Evolutionary conservation across 1,139 yeast species (phyloP), one percentile per base, ranked within the genome.

Genomic region (Debaryomyces udenii): DNA sequence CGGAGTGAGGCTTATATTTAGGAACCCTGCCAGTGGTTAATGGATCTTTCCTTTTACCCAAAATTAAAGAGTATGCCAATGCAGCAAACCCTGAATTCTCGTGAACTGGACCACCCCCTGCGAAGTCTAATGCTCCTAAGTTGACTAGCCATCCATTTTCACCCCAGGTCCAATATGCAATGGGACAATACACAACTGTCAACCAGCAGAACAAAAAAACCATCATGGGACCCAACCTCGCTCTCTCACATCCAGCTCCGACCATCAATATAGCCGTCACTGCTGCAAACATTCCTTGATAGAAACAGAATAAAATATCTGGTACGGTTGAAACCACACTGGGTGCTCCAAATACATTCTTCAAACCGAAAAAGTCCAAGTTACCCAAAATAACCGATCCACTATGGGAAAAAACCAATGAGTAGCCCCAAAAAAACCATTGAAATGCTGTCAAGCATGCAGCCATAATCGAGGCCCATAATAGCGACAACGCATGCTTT

Each of bases 61-160:
- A 78, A 50, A 88, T 70, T 43, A 91, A 74, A 28, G 99, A 95
- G 62, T 91, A 91, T 42, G 96, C 94, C 49, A 93, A 75, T 31
- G 97, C 98, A 57, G 96, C 95, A 54, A 86, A 87, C 52, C 99
- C 99, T 29, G 96, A 87, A 55, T 89, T 74, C 70, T 88, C 89
- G 69, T 93, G 99, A 45, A 93, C 98, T 49, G 98, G 96, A 48
- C 97, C 96, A 59, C 98, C 97, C 56, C 99, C 99, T 28, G 98
- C 98, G 61, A 88, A 93, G 68, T 93, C 99, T 45, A 89, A 78
- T 24, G 90, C 83, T 48, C 98, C 98, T 44, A 91, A 74, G 37
- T 68, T 70, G 42, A 75, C 78, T 50, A 91, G 76, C 98, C 98
- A 93, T 37, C 98, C 99, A 44, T 78, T 78, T 24, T 82, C 77